Conservation (phyloP, 768 basidiomycete genomes). For the Lactarius evosmus region DNA sequence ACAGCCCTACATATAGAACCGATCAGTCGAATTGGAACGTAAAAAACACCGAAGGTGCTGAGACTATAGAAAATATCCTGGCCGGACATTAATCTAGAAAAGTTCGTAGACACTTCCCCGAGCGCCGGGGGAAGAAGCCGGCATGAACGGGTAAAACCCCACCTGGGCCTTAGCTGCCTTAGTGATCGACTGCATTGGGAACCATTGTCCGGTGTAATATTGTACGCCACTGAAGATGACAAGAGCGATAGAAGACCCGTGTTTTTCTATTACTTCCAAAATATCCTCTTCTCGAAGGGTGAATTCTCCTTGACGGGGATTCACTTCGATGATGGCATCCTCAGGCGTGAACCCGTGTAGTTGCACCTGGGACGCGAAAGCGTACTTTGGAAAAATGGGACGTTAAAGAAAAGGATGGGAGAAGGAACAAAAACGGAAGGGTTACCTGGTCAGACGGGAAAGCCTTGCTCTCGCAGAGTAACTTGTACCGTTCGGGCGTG, state of each 20-base stretch:
- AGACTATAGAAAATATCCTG: constrained; percentile 21
- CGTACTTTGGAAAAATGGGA: constrained; percentile 59
- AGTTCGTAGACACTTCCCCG: not conserved
- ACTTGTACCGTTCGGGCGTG: constrained; percentile 79
- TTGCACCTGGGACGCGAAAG: constrained; percentile 86
- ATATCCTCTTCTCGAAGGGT: constrained; percentile 88
- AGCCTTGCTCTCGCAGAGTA: constrained; percentile 89
- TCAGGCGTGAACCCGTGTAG: constrained; percentile 75
- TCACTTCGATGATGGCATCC: constrained; percentile 71
- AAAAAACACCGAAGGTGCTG: constrained; percentile 20
- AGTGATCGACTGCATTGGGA: constrained; percentile 84
- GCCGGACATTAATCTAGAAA: constrained; percentile 8
- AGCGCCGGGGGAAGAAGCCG: not conserved
- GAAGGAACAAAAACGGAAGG: not conserved
- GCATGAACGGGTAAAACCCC: constrained; percentile 21
- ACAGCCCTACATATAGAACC: constrained; percentile 61
- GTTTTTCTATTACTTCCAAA: constrained; percentile 62
- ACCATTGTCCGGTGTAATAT: constrained; percentile 96
- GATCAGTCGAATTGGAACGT: constrained; percentile 25
- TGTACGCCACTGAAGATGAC: constrained; percentile 93
- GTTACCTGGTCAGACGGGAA: constrained; percentile 94
- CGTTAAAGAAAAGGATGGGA: constrained; percentile 2
- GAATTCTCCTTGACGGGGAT: constrained; percentile 80
- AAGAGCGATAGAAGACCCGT: constrained; percentile 78
- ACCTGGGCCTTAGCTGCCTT: constrained; percentile 82